Conservation (phyloP, 495 filamentous ascomycete species). For the Hypoxylon subgilvum region DNA sequence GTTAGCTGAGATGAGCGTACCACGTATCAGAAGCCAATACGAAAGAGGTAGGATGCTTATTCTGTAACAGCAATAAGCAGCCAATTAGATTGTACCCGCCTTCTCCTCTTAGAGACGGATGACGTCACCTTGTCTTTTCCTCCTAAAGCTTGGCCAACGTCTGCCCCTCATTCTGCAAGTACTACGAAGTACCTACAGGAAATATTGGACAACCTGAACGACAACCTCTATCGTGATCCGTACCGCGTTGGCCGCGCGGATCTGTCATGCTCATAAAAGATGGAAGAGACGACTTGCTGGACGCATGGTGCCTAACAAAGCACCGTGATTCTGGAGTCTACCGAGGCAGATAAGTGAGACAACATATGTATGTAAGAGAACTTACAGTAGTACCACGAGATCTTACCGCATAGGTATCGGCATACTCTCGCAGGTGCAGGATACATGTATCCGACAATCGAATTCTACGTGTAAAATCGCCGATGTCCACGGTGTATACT, state of each 20-base stretch:
- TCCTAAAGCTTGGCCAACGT: slow-evolving; percentile 15
- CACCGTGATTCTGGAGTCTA: slow-evolving; percentile 1
- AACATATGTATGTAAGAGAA: background rate
- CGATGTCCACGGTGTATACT: slow-evolving; percentile 24
- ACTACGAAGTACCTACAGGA: background rate
- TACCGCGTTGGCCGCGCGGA: slow-evolving; percentile 9
- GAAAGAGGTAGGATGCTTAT: slow-evolving; percentile 10
- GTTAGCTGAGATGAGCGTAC: slow-evolving; percentile 3
- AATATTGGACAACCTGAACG: background rate
- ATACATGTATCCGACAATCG: slow-evolving; percentile 45
- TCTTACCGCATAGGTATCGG: slow-evolving; percentile 17
- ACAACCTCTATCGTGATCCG: background rate
- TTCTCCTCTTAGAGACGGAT: slow-evolving; percentile 14
- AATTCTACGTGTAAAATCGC: slow-evolving; percentile 36
- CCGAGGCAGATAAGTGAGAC: background rate
- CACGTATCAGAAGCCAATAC: slow-evolving; percentile 11
- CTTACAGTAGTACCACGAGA: slow-evolving; percentile 5
- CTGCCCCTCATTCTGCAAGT: slow-evolving; percentile 13
- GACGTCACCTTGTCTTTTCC: slow-evolving; percentile 24
- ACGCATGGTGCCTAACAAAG: slow-evolving; percentile 14
- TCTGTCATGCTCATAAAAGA: background rate
- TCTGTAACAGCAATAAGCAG: background rate
- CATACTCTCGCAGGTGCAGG: slow-evolving; percentile 15
- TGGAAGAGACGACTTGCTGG: background rate
- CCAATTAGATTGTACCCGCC: slow-evolving; percentile 20